Percentiles rank a stretch among this genome's conserved stretches.
phyloP scores from a whole-genome alignment of 495 filamentous ascomycete genomes.

The Penicillium bialowiezense region DNA sequence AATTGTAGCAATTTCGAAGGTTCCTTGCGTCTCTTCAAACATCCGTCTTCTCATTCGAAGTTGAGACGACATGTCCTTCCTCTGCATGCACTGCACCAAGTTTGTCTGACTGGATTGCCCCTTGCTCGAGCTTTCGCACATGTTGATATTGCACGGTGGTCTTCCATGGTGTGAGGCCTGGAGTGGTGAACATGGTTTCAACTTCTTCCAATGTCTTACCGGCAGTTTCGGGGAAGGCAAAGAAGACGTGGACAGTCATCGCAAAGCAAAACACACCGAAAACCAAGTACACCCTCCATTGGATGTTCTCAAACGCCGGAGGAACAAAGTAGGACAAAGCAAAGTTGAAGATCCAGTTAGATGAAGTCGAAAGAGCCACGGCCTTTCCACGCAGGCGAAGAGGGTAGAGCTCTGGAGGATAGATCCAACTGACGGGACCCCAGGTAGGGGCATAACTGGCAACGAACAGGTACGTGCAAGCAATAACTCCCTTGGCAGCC shows the following conservation, averaged over 20 bases:
- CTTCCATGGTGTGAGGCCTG: conserved; percentile 64
- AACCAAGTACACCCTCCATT: conserved; percentile 70
- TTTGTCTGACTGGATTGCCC: conserved; percentile 29
- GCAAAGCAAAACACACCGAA: conserved; percentile 73
- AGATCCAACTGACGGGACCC: conserved; percentile 67
- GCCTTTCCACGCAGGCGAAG: conserved; percentile 62
- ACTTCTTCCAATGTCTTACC: conserved; percentile 80
- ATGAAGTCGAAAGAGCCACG: conserved; percentile 68
- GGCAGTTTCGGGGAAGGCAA: conserved; percentile 80
- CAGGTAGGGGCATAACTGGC: conserved; percentile 56
- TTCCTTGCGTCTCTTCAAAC: no score
- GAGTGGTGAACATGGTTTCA: conserved; percentile 66
- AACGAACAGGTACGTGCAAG: conserved; percentile 66
- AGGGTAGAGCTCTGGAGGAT: conserved; percentile 68
- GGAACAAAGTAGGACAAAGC: conserved; percentile 78
- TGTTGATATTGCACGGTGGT: conserved; percentile 45
- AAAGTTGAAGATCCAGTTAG: conserved; percentile 80
- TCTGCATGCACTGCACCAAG: conserved; percentile 17
- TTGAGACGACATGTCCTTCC: neutral
- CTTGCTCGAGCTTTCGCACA: conserved; percentile 28
- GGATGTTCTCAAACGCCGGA: conserved; percentile 68
- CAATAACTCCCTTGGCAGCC: conserved; percentile 55
- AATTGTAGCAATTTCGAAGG: no score
- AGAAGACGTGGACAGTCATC: conserved; percentile 74
- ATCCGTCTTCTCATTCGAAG: no score